Percentiles rank a stretch among this genome's conserved stretches.
These are phyloP conservation scores for Meyerozyma carpophila DNA, from an alignment of 1,139 yeast species.

Conservation along the genomic window DNA sequence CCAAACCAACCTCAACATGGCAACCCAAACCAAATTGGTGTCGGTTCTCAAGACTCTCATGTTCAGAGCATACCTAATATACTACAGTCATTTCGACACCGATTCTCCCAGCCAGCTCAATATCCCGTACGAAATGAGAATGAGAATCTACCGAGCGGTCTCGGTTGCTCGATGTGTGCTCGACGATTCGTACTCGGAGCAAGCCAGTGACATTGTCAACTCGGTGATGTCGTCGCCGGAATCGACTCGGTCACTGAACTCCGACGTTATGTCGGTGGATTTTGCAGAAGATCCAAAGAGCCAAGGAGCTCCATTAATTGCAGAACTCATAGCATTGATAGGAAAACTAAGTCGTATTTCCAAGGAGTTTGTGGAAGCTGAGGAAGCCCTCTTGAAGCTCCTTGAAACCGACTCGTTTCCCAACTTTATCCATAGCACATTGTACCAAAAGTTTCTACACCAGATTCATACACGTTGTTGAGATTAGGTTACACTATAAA, in stretches of 20 bases:
- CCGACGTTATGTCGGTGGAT: constrained; percentile 10
- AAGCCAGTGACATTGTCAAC: constrained; percentile 1
- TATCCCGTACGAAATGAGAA: constrained; percentile 55
- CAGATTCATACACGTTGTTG: background rate
- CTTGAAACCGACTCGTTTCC: constrained; percentile 75
- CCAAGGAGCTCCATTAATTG: too few relatives aligned
- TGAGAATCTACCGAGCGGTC: constrained; percentile 41
- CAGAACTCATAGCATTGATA: constrained; percentile 23
- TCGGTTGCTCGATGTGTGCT: background rate
- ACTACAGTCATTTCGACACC: constrained; percentile 59
- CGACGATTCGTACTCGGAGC: constrained; percentile 14
- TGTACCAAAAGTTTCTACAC: constrained; percentile 9
- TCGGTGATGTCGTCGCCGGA: constrained; percentile 3
- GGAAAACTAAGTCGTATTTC: constrained; percentile 31
- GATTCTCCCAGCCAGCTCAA: constrained; percentile 73
- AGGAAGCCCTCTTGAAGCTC: constrained; percentile 42
- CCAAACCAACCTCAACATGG: constrained; percentile 13
- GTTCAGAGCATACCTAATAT: constrained; percentile 57
- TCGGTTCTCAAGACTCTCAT: constrained; percentile 25
- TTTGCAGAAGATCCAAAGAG: constrained; percentile 8
- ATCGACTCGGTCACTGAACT: constrained; percentile 8
- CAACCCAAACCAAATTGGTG: constrained; percentile 6
- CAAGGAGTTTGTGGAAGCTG: constrained; percentile 29
- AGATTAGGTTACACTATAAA: constrained; percentile 3
- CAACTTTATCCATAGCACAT: constrained; percentile 47